These are phyloP conservation scores for Phyllosticta ampelicida DNA, from an alignment of 2,329 filamentous ascomycete species.

Conservation along the genomic window DNA sequence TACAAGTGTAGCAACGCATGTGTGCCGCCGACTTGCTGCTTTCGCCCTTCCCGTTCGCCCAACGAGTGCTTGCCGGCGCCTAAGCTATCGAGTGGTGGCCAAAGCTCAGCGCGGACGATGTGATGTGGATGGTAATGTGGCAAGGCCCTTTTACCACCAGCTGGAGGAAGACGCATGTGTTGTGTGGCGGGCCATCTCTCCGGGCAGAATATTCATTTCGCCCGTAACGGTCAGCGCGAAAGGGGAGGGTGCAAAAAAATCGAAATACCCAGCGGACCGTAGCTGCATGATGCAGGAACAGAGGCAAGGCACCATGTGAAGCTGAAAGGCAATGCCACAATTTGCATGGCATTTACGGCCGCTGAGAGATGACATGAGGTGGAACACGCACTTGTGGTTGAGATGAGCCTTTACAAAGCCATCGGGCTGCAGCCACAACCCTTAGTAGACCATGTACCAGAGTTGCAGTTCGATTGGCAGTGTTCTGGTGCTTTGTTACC, in stretches of 20 bases:
- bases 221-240: not conserved
- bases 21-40: not conserved
- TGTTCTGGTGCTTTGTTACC: not conserved
- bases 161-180: not conserved
- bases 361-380: conserved; percentile 5
- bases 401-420: conserved; percentile 6
- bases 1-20: not conserved
- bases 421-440: conserved; percentile 8
- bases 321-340: conserved; percentile 7
- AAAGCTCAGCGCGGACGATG: not conserved
- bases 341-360: conserved; percentile 2
- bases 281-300: not conserved
- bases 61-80: not conserved
- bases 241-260: not conserved
- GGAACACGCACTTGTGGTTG: conserved; percentile 3
- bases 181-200: not conserved
- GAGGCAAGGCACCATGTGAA: not conserved
- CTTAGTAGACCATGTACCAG: conserved; percentile 4
- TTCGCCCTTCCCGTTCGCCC: not conserved
- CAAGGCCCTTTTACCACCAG: not conserved
- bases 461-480: not conserved
- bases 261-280: not conserved
- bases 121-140: not conserved
- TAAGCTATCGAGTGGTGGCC: not conserved
- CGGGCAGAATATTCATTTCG: not conserved